Evolutionary conservation across 495 filamentous ascomycete genomes (phyloP), one percentile per base, ranked within the genome.

Genomic region (Penicillium herquei): DNA sequence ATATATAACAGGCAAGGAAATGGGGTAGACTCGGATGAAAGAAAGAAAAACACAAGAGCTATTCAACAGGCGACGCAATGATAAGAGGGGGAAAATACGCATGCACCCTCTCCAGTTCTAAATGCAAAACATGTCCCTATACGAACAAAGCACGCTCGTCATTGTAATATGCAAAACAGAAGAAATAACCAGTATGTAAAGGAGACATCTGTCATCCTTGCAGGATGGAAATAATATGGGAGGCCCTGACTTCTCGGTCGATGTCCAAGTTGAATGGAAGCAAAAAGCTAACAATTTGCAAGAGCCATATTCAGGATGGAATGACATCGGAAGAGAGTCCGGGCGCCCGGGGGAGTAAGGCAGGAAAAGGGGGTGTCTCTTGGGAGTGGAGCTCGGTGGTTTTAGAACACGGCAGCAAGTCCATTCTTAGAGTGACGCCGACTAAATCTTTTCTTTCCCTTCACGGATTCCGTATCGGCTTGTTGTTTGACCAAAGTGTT

Each of bases 351-450:
- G 21, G 21, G 21, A 26, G 21, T 26, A 26, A 56, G 51, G 49
- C 31, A 17, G n/a, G 51, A 50, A 54, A 48, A 33, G 11, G n/a
- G 26, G 55, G 35, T 16, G 2, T 30, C 8, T 16, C 10, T 12
- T 11, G 43, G 6, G 34, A 41, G 34, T 35, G 10, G 35, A 39
- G 14, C 26, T 9, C 37, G 37, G 34, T 7, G 33, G 37, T 13
- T 14, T 65, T 71, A 93, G 63, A 93, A 92, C 32, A 89, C 88
- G 35, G 91, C 87, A 11, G 91, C 89, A 26, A 96, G 78, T 16
- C 91, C 91, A 65, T 88, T 94, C 74, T 95, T 96, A 7, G 88
- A 92, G 72, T 94, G 89, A 55, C 92, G 80, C 67, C 90, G 90
- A 70, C 89, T 93, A 71, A 97, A 97, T 34, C 91, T 80, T 68